A percentile compares a stretch with the other conserved stretches of the same genome.
phyloP scores from a whole-genome alignment of 2,329 filamentous ascomycete genomes.

The Talaromyces funiculosus region DNA sequence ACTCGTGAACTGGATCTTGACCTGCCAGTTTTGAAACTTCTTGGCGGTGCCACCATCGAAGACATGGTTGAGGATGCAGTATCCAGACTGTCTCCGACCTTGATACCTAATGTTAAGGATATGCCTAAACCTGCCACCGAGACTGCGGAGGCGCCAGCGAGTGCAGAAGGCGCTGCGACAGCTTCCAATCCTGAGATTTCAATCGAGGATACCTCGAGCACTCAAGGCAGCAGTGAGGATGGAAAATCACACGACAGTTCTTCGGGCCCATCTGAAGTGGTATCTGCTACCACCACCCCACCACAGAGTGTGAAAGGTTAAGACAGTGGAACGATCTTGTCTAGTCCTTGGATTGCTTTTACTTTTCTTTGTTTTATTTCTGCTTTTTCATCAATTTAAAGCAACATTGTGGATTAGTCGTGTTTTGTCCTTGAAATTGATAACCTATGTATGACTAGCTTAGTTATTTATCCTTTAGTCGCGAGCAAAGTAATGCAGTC shows the following conservation, averaged over 20 bases:
- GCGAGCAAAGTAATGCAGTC: not conserved
- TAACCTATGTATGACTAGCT: not conserved
- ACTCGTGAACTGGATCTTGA: conserved; percentile 40
- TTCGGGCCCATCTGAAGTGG: not conserved
- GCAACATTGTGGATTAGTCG: not conserved
- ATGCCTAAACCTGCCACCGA: not conserved
- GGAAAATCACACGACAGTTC: not conserved
- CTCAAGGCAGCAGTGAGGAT: not conserved
- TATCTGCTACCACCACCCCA: not conserved
- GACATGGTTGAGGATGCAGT: not conserved
- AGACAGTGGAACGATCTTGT: not conserved
- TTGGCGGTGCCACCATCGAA: conserved; percentile 26
- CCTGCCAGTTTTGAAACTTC: conserved; percentile 44
- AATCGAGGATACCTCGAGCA: not conserved
- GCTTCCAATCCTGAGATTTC: not conserved
- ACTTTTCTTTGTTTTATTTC: not conserved
- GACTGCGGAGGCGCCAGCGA: not conserved
- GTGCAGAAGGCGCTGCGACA: not conserved
- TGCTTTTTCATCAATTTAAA: not conserved
- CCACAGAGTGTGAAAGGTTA: not conserved
- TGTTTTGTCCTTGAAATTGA: not conserved
- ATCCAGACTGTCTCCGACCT: not conserved
- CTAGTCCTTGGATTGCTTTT: not conserved
- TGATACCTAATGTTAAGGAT: not conserved
- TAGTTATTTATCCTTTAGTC: not conserved